Evolutionary conservation across 305 asterid genomes (phyloP).

Genomic region (Rubia peregrina): DNA sequence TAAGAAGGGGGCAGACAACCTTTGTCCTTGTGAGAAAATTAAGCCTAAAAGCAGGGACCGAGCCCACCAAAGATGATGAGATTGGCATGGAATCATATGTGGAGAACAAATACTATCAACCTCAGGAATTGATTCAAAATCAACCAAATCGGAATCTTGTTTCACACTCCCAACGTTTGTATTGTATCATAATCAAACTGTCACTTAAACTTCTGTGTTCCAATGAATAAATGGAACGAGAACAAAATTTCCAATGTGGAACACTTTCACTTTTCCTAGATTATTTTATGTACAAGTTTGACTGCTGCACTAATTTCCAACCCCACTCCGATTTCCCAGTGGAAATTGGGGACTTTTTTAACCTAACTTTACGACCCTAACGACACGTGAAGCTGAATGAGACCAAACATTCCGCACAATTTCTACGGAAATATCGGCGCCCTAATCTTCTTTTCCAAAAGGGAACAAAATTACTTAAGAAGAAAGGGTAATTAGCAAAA

Average conservation of each 20-base stretch:
- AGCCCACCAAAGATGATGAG: slow-evolving; percentile 1
- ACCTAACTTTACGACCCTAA: not conserved
- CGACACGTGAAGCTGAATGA: not conserved
- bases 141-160: not conserved
- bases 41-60: too few species aligned
- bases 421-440: slow-evolving; percentile 3
- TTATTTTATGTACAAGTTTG: not conserved
- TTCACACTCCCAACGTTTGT: not conserved
- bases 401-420: not conserved
- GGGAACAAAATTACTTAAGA: not conserved
- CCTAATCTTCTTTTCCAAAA: not conserved
- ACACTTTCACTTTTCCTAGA: not conserved
- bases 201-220: not conserved
- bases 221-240: not conserved
- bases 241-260: not conserved
- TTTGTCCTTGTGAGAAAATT: too few species aligned
- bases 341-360: not conserved
- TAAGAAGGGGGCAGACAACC: too few species aligned
- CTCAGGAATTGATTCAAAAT: not conserved
- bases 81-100: not conserved
- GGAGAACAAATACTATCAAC: slow-evolving; percentile 2
- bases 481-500: not conserved
- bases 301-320: not conserved
- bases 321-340: not conserved
- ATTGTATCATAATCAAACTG: not conserved